phyloP scores from a whole-genome alignment of 2,329 filamentous ascomycete genomes.

The Sporothrix protearum region DNA sequence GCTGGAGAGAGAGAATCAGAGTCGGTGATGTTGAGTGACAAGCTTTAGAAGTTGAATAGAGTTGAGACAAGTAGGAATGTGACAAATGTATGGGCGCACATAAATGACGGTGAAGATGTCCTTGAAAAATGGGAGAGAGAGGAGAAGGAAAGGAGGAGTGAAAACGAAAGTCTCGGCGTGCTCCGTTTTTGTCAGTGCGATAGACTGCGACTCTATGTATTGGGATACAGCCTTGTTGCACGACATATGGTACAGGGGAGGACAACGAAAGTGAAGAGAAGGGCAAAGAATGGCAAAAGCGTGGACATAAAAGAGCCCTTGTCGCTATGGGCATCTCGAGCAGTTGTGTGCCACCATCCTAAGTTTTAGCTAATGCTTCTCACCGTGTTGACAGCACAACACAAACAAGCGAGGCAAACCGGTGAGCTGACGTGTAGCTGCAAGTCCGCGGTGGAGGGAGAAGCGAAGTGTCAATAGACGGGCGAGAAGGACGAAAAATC shows the following conservation, averaged over 20 bases:
- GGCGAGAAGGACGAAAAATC: background rate
- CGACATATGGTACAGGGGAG: background rate
- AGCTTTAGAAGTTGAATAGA: background rate
- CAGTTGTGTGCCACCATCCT: background rate
- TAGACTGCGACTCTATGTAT: background rate
- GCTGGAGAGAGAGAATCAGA: background rate
- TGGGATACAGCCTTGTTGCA: slow-evolving; percentile 10
- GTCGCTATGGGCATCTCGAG: background rate
- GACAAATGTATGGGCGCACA: background rate
- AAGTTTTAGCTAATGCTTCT: background rate
- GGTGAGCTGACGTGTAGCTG: slow-evolving; percentile 4
- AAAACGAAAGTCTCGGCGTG: background rate
- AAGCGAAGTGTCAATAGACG: background rate
- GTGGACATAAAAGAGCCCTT: background rate
- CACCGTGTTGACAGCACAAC: slow-evolving; percentile 2
- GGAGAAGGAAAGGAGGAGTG: background rate
- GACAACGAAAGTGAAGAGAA: background rate
- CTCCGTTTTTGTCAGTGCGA: background rate
- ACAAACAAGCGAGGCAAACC: background rate
- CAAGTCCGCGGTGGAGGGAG: background rate
- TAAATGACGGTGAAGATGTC: background rate
- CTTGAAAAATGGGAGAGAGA: background rate
- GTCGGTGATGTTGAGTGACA: background rate
- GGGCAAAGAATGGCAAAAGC: background rate
- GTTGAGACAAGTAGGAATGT: background rate